Base-by-base conservation (phyloP, 2,329 filamentous ascomycete genomes). In the Aureobasidium sp. region DNA sequence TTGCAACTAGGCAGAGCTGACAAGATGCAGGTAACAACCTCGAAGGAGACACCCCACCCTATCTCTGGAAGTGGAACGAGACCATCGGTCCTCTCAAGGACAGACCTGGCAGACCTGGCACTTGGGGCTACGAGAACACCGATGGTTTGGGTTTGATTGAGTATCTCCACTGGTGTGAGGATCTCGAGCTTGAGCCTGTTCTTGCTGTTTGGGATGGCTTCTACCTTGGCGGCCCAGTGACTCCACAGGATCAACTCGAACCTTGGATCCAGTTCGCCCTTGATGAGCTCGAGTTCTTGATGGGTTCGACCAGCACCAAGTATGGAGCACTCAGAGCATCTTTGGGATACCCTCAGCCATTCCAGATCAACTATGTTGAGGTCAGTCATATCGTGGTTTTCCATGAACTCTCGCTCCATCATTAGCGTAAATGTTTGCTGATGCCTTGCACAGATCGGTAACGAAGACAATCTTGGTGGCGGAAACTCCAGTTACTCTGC, bases 281-380 rank as follows among this genome's bases (percentile, higher is more conserved):
- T 3, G 76, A 87, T 68, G 78, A 87, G 69, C 79, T 88, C 48
- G 84, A 88, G 69, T 87, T 87, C 70, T 77, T 87, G 37, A 77
- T 79, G 12, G 85, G 85, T 2, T 74, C 80, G 41, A 70, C 73
- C 1, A 74, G 77, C 50, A 83, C 82, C 1, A 78, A 77, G 27
- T 87, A 82, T 76, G 85, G 86, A 15, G 76, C 79, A 4, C 72
- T 79, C 7, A 83, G 86, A 20, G 84, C 84, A 7, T 73, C 79
- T 47, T 77, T 86, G 2, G 86, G 86, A 3, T 82, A 87, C 67
- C 79, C 83, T 0, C 77, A 84, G 63, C 86, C 86, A 0, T 88
- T 84, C 74, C 75, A 70, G 34, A 77, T 89, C 53, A 76, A 80
- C 12, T 86, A 82, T 66, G 82, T 88, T 61, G 86, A 88, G 72